phyloP scores from a whole-genome alignment of 345 rosid genomes.

The Eucalyptus pauciflora region DNA sequence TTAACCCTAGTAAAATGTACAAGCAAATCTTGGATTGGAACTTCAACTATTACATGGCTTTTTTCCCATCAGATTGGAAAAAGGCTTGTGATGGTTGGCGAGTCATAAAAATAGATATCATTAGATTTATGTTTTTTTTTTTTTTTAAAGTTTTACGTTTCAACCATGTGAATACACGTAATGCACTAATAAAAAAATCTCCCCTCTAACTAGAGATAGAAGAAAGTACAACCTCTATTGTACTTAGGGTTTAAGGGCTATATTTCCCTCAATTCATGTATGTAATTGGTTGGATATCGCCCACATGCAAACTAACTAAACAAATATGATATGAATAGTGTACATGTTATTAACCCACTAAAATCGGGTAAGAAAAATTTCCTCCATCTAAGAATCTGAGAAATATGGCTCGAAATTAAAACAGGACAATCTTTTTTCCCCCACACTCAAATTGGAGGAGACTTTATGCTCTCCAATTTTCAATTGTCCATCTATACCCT shows the following conservation, averaged over 20 bases:
- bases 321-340: neutral
- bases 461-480: neutral
- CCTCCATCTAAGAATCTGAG: fast-evolving
- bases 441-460: neutral
- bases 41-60: neutral
- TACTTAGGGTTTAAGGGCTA: neutral
- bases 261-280: neutral
- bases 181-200: neutral
- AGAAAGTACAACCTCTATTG: neutral
- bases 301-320: neutral
- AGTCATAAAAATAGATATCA: neutral
- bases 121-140: neutral
- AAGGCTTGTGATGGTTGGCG: neutral
- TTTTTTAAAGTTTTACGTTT: neutral
- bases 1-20: neutral
- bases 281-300: fast-evolving
- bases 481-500: neutral
- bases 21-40: neutral
- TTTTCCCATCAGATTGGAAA: neutral
- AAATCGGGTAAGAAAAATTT: neutral
- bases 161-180: neutral
- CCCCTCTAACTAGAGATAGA: neutral
- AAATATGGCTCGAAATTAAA: neutral
- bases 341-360: neutral
- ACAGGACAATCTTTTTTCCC: neutral